These are phyloP conservation scores for Calonectria pauciramosa DNA, from an alignment of 2,329 filamentous ascomycete genomes.

Conservation along the genomic window DNA sequence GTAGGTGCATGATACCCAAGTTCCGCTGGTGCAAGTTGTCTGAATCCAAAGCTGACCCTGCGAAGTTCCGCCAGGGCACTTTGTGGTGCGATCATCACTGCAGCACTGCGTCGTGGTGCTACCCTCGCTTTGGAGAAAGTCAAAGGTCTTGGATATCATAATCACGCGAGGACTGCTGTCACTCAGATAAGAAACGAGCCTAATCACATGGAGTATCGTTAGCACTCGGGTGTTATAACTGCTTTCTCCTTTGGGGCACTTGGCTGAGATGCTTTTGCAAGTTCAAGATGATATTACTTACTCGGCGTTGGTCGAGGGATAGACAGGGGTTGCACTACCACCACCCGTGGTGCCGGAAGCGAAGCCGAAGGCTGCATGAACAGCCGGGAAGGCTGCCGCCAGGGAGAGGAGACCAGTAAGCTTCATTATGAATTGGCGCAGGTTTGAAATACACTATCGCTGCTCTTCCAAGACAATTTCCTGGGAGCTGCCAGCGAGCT, in stretches of 20 bases:
- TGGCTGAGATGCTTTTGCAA: not conserved
- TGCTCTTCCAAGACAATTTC: not conserved
- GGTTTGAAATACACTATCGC: not conserved
- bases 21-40: conserved; percentile 67
- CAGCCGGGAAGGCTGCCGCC: not conserved
- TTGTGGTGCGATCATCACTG: conserved; percentile 60
- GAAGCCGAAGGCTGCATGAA: conserved; percentile 53
- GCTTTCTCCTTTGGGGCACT: not conserved
- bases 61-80: conserved; percentile 29
- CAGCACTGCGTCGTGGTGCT: conserved; percentile 66
- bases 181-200: conserved; percentile 61
- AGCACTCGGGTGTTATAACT: not conserved
- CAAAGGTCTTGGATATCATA: conserved; percentile 67
- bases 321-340: conserved; percentile 65
- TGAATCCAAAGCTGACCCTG: conserved; percentile 34
- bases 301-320: conserved; percentile 66
- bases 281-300: conserved; percentile 50
- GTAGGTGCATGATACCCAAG: conserved; percentile 58
- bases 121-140: conserved; percentile 69
- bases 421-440: conserved; percentile 4
- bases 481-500: not conserved
- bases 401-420: conserved; percentile 4
- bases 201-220: not conserved
- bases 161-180: conserved; percentile 68
- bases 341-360: conserved; percentile 71